A percentile compares a stretch with the other conserved stretches of the same genome.
Evolutionary conservation across 2,329 filamentous ascomycete species (phyloP).

Genomic region (Drechslerella coelobrocha): DNA sequence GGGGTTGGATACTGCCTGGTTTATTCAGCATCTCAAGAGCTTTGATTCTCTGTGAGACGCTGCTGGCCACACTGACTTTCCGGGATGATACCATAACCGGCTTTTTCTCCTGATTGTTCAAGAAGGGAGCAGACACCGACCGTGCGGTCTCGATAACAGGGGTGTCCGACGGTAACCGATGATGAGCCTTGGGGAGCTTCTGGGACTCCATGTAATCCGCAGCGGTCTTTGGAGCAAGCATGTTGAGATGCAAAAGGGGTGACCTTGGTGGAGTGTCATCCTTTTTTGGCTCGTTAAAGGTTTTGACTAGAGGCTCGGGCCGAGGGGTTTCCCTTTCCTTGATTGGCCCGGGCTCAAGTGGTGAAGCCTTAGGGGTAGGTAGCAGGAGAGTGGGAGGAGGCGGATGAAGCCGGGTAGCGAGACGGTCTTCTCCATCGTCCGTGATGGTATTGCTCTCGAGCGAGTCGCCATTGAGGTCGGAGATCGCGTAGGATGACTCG

Average conservation of each 20-base stretch:
- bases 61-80: slow-evolving; percentile 72
- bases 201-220: slow-evolving; percentile 63
- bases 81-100: slow-evolving; percentile 67
- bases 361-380: slow-evolving; percentile 45
- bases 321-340: slow-evolving; percentile 29
- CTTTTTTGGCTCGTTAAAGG: slow-evolving; percentile 30
- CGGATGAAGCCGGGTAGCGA: slow-evolving; percentile 46
- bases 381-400: slow-evolving; percentile 47
- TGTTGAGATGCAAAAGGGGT: slow-evolving; percentile 52
- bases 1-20: slow-evolving; percentile 55
- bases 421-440: slow-evolving; percentile 46
- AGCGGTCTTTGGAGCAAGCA: slow-evolving; percentile 57
- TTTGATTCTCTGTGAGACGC: slow-evolving; percentile 90
- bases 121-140: slow-evolving; percentile 66
- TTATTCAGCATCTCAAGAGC: slow-evolving; percentile 78
- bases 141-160: slow-evolving; percentile 62
- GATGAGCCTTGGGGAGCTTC: slow-evolving; percentile 38
- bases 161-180: slow-evolving; percentile 58
- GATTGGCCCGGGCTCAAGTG: slow-evolving; percentile 36
- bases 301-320: slow-evolving; percentile 24
- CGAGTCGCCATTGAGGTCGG: slow-evolving; percentile 49
- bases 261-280: slow-evolving; percentile 44
- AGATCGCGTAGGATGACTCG: slow-evolving; percentile 45
- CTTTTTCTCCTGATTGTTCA: slow-evolving; percentile 63
- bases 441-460: slow-evolving; percentile 45